Conservation (phyloP, 176 grass and related monocot species). For the Poa annua region DNA sequence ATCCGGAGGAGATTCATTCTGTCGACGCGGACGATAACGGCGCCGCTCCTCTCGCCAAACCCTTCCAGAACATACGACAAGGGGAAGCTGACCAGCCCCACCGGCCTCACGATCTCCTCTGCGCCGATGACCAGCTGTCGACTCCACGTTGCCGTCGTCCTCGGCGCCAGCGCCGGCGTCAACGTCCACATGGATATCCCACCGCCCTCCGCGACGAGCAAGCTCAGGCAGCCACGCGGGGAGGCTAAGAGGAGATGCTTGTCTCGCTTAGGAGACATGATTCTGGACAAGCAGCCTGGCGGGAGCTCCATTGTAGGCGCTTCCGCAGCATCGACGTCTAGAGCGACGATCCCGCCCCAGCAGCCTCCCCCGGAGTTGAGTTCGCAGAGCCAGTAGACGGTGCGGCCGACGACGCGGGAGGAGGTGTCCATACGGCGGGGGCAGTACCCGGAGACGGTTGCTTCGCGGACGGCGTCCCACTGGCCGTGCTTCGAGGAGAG, state of each 20-base stretch:
- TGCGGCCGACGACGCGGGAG: background rate
- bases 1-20: background rate
- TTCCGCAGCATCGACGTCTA: background rate
- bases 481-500: background rate
- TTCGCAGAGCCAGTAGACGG: background rate
- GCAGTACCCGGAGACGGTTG: background rate
- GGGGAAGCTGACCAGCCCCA: background rate
- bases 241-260: background rate
- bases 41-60: constrained; percentile 17
- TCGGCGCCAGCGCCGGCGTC: too few relatives aligned
- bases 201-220: background rate
- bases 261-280: background rate
- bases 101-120: background rate
- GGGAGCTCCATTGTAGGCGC: background rate
- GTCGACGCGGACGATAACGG: background rate
- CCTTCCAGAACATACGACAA: background rate
- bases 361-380: too few relatives aligned
- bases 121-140: background rate
- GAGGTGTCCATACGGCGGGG: background rate
- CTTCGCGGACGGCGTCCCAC: background rate
- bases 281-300: background rate
- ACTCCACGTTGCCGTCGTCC: background rate
- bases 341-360: background rate
- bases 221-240: background rate
- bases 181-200: constrained; percentile 30